These are phyloP conservation scores for Scheffersomyces coipomensis DNA, from an alignment of 805 yeast genomes.

Conservation along the genomic window DNA sequence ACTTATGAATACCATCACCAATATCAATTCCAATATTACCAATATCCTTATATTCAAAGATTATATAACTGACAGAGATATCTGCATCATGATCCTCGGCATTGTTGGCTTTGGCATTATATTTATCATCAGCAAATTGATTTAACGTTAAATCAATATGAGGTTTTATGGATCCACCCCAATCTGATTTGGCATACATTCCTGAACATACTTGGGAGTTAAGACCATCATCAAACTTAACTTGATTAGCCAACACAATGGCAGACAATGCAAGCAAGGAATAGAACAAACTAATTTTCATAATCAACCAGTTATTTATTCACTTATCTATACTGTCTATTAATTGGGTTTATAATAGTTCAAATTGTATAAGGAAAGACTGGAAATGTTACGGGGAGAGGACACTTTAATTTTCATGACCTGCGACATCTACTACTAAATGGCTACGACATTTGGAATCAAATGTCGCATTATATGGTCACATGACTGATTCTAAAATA, in stretches of 20 bases:
- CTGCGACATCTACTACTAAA: too few relatives aligned
- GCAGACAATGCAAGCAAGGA: constrained; percentile 1
- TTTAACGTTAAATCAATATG: constrained; percentile 30
- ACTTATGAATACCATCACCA: constrained; percentile 42
- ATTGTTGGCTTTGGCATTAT: constrained; percentile 18
- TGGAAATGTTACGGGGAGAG: too few relatives aligned
- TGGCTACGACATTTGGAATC: too few relatives aligned
- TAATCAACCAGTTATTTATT: not conserved
- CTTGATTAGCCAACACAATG: constrained; percentile 39
- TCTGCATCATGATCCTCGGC: constrained; percentile 28
- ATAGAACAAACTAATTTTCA: constrained; percentile 1
- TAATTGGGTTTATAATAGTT: too few relatives aligned
- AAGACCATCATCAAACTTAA: constrained; percentile 41
- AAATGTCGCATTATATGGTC: too few relatives aligned
- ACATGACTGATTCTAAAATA: too few relatives aligned
- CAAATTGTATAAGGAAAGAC: too few relatives aligned
- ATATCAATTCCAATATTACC: constrained; percentile 58
- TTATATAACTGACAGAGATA: constrained; percentile 58
- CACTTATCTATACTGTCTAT: too few relatives aligned
- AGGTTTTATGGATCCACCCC: constrained; percentile 72
- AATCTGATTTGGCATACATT: constrained; percentile 80
- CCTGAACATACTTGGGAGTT: constrained; percentile 81
- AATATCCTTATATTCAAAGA: constrained; percentile 83
- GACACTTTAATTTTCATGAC: too few relatives aligned
- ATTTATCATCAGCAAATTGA: constrained; percentile 26